Evolutionary conservation across 768 basidiomycete species (phyloP), one percentile per base, ranked within the genome.

Genomic region (Harrya chromipes): DNA sequence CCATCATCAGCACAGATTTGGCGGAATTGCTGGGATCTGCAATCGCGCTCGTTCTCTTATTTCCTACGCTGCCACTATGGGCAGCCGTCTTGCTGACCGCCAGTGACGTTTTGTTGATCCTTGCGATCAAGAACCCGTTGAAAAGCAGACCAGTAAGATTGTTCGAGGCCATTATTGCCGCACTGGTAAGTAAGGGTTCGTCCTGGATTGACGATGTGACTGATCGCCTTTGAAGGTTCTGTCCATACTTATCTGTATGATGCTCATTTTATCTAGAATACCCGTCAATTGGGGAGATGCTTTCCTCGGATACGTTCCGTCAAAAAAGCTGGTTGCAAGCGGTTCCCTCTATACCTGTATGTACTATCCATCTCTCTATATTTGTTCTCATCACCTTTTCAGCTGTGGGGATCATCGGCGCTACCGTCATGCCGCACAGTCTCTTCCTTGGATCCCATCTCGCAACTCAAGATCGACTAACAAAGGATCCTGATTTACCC

Each of bases 401-500:
- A 84, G 82, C 84, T 26, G 80, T 87, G 46, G 87, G 87, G 33
- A 83, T 90, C 43, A 61, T 88, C 1, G 85, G 87, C 26, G 90
- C 91, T 1, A 97, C 91, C 3, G 85, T 93, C 51, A 94, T 94
- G 93, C 93, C 93, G 0, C 93, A 94, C 66, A 86, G 85, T 51
- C 74, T 97, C n/a, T 93, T 89, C 73, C 75, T 97, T 14, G 94
- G 93, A 6, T 91, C 90, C 3, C 81, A 83, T 26, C 80, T 97
- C 5, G 85, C 91, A 3, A 92, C 90, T 0, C 88, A 93, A 63
- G 85, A 93, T 49, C 74, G 93, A 39, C 60, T 90, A 13, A 70
- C 72, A 1, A 67, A 68, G 33, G 46, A 40, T n/a, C 27, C 43
- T 5, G 64, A 53, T 23, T 56, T 71, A 4, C 52, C 52, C 41